A percentile compares a stretch with the other conserved stretches of the same genome.
Conservation (phyloP, 228 moss, liverwort and hornwort genomes). For the Sphagnum fallax region DNA sequence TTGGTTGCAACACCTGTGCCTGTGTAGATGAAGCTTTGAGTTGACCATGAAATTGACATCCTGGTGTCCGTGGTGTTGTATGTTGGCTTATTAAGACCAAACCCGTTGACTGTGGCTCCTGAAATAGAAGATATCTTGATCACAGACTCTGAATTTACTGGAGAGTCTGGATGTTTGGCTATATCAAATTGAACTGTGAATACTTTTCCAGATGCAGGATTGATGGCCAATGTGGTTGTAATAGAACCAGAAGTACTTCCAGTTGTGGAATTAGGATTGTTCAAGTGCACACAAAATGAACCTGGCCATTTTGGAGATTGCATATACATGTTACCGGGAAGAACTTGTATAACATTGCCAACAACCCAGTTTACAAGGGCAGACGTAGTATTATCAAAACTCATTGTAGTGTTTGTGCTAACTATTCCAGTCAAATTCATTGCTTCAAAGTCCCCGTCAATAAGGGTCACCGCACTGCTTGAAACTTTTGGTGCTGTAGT, state of each 20-base stretch:
- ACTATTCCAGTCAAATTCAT: not conserved
- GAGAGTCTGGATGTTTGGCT: not conserved
- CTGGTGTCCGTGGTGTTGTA: not conserved
- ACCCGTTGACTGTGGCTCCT: not conserved
- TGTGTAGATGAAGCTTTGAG: not conserved
- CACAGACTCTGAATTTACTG: not conserved
- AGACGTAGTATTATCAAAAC: not conserved
- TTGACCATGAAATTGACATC: not conserved
- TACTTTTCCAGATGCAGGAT: too few species aligned
- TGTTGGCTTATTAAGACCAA: not conserved
- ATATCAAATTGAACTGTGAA: not conserved
- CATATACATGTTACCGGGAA: not conserved
- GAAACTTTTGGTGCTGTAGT: not conserved
- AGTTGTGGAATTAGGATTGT: not conserved
- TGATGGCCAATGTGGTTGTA: not conserved
- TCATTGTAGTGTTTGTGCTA: not conserved
- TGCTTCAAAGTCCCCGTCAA: not conserved
- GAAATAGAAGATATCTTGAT: not conserved
- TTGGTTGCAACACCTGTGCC: not conserved
- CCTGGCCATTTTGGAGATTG: not conserved
- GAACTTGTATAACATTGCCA: not conserved
- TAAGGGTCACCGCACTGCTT: not conserved
- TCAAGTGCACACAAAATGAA: not conserved
- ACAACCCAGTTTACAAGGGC: not conserved
- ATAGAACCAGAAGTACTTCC: not conserved